A percentile compares a stretch with the other conserved stretches of the same genome.
These are phyloP conservation scores for Entomortierella chlamydospora DNA, from an alignment of 192 early-diverging fungal genomes.

Conservation along the genomic window DNA sequence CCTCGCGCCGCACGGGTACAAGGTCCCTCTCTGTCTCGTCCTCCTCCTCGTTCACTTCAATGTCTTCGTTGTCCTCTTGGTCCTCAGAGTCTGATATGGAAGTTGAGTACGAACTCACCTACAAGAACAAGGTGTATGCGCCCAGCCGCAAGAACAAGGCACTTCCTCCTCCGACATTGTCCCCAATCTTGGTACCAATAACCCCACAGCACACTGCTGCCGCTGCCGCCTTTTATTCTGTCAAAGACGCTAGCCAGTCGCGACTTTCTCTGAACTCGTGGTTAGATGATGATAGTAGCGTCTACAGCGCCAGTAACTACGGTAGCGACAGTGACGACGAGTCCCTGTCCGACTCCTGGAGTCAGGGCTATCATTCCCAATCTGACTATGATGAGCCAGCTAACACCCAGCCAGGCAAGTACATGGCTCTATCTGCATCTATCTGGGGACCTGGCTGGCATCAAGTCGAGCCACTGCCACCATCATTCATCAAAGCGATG, in stretches of 20 bases:
- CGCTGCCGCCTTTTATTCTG: neutral
- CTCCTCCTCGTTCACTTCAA: neutral
- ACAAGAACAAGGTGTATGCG: neutral
- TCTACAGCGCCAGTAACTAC: neutral
- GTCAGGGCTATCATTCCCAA: too few relatives aligned
- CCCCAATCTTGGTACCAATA: slow-evolving; percentile 22
- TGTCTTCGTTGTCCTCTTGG: neutral
- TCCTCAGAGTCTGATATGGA: slow-evolving; percentile 9
- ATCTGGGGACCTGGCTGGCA: slow-evolving; percentile 54
- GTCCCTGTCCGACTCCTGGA: slow-evolving; percentile 5
- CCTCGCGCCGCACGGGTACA: neutral
- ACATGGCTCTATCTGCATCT: slow-evolving; percentile 27
- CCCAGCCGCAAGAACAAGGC: slow-evolving; percentile 34
- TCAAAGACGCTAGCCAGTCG: neutral
- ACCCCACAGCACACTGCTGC: neutral
- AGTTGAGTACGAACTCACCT: neutral
- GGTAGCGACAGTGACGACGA: slow-evolving; percentile 25
- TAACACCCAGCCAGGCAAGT: slow-evolving; percentile 6
- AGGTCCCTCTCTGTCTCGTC: slow-evolving; percentile 9
- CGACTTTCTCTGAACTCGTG: slow-evolving; percentile 5
- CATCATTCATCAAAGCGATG: slow-evolving; percentile 36
- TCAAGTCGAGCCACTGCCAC: slow-evolving; percentile 43
- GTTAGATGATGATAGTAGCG: slow-evolving; percentile 4
- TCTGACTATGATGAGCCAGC: neutral
- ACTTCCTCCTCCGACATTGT: slow-evolving; percentile 32